A percentile compares a stretch with the other conserved stretches of the same genome.
phyloP scores from a whole-genome alignment of 1,284 basidiomycete species.

The Ceratobasidium sp. region DNA sequence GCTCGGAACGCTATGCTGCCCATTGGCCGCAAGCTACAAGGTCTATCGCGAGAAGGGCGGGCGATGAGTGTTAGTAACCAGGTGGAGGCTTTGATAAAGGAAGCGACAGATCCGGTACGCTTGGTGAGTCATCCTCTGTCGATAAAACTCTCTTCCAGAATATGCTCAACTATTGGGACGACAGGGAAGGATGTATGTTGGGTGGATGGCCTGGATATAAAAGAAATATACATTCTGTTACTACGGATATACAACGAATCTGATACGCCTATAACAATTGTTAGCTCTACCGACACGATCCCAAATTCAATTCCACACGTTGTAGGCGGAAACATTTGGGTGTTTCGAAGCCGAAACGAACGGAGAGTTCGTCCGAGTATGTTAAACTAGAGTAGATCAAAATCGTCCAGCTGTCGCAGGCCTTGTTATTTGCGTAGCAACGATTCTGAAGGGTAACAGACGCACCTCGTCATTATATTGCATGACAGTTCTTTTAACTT shows the following conservation, averaged over 20 bases:
- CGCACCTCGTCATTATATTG: conserved; percentile 95
- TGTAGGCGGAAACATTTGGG: neutral
- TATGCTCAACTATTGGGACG: neutral
- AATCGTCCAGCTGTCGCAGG: conserved; percentile 79
- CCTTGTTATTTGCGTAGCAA: conserved; percentile 56
- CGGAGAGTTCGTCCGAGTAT: neutral
- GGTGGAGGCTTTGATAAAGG: conserved; percentile 88
- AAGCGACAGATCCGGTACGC: conserved; percentile 77
- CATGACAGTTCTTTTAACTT: conserved; percentile 95
- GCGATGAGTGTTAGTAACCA: conserved; percentile 83
- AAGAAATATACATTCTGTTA: neutral
- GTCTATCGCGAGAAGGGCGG: conserved; percentile 60
- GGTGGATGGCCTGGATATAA: conserved; percentile 83
- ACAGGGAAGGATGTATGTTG: conserved; percentile 80
- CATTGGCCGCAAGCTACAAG: conserved; percentile 85
- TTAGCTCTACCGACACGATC: neutral
- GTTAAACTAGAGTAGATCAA: conserved; percentile 73
- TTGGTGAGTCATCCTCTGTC: conserved; percentile 61
- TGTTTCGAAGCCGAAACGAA: neutral
- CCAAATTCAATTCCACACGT: neutral
- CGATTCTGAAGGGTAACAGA: conserved; percentile 20
- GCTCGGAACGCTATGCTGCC: conserved; percentile 79
- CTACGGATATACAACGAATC: conserved; percentile 13
- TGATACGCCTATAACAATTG: neutral
- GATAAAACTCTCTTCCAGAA: neutral